Conservation (phyloP, 306 rosid species). For the Casuarina cunninghamiana region DNA sequence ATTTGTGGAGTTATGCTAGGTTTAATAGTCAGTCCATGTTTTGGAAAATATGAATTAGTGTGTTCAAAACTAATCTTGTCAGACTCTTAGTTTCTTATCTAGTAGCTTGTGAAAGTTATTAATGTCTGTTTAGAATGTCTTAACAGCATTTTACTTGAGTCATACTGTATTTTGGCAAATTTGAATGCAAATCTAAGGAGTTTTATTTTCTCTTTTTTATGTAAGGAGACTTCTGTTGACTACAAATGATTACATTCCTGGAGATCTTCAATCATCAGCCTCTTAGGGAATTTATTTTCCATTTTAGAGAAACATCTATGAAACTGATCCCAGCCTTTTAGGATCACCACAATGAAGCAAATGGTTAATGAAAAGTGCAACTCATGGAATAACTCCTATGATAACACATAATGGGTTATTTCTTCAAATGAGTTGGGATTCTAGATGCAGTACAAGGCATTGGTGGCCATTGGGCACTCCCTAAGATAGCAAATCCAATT, state of each 20-base stretch:
- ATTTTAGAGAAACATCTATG: not conserved
- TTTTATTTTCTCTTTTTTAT: no score
- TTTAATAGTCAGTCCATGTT: not conserved
- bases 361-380: not conserved
- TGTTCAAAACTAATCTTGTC: not conserved
- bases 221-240: not conserved
- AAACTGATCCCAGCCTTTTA: not conserved
- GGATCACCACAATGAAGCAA: not conserved
- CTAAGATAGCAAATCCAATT: not conserved
- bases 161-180: not conserved
- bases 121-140: not conserved
- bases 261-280: not conserved
- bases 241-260: not conserved
- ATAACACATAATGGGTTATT: not conserved
- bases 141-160: not conserved
- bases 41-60: not conserved
- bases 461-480: not conserved
- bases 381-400: not conserved
- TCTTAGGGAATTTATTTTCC: not conserved
- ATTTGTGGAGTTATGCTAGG: not conserved
- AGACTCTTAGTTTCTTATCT: not conserved
- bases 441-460: slow-evolving; percentile 1
- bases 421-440: not conserved
- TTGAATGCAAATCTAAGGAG: not conserved
- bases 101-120: not conserved